Percentiles rank a stretch among this genome's conserved stretches.
Evolutionary conservation across 345 rosid genomes (phyloP).

Genomic region (Salix suchowensis): DNA sequence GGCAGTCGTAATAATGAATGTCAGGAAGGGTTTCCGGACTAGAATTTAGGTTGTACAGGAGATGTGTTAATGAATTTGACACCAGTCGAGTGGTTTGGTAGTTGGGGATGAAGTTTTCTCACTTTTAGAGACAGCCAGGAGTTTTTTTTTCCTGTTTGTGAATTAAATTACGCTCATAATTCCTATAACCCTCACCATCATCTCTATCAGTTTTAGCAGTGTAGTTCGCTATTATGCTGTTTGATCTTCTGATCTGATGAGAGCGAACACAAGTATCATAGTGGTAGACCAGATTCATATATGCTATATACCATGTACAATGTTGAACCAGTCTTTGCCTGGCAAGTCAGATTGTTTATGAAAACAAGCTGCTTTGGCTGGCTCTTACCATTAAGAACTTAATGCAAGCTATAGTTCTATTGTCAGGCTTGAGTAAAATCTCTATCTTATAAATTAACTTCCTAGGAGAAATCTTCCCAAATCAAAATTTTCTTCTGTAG

Average conservation of each 20-base stretch:
- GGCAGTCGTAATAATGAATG: not conserved
- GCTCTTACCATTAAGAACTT: too few species aligned
- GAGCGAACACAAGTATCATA: not conserved
- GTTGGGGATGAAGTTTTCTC: not conserved
- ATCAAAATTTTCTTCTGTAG: not conserved
- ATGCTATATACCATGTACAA: not conserved
- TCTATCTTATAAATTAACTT: not conserved
- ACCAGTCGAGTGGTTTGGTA: not conserved
- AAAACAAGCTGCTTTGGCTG: not conserved
- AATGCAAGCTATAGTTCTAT: not conserved
- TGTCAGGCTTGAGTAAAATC: not conserved
- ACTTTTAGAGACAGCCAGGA: not conserved
- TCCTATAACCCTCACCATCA: not conserved
- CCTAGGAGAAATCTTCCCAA: not conserved
- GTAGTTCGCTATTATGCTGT: not conserved
- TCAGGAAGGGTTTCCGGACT: not conserved
- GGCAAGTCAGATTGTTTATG: not conserved
- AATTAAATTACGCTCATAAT: not conserved
- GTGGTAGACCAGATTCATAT: not conserved
- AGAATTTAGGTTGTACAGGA: not conserved
- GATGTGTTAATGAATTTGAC: not conserved
- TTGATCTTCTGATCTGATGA: not conserved
- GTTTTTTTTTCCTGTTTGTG: not conserved
- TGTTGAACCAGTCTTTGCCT: not conserved
- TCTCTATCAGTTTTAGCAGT: not conserved